Conservation (phyloP, 1,284 basidiomycete species). For the Tilletia walkeri region DNA sequence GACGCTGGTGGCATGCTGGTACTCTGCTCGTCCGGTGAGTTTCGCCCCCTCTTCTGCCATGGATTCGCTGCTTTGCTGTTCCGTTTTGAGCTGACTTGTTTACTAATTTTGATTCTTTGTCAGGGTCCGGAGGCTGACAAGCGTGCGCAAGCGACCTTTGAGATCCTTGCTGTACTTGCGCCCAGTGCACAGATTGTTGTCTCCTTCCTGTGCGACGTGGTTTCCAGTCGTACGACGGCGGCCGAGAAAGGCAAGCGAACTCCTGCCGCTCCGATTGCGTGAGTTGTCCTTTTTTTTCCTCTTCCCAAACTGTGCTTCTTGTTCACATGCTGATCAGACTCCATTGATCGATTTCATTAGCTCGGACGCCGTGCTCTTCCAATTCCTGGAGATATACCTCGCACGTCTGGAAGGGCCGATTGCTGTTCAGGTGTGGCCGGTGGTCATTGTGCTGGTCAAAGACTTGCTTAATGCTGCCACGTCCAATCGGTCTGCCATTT, state of each 20-base stretch:
- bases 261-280: constrained; percentile 22
- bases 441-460: constrained; percentile 71
- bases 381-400: constrained; percentile 86
- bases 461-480: constrained; percentile 65
- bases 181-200: constrained; percentile 84
- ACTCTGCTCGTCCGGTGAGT: not conserved
- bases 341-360: not conserved
- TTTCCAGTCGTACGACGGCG: constrained; percentile 31
- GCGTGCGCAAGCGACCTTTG: constrained; percentile 63
- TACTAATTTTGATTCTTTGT: not conserved
- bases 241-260: constrained; percentile 26
- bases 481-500: constrained; percentile 9
- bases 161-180: constrained; percentile 77
- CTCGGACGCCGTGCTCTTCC: constrained; percentile 63
- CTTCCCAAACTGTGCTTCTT: not conserved
- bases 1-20: constrained; percentile 11
- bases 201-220: constrained; percentile 77
- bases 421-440: constrained; percentile 82
- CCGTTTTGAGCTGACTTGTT: not conserved
- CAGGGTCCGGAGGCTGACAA: constrained; percentile 16
- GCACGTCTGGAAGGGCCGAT: constrained; percentile 78
- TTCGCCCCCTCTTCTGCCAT: not conserved
- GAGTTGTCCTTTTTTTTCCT: not conserved
- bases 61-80: too few species aligned
- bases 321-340: not conserved